These are phyloP conservation scores for Boletus insuetus DNA, from an alignment of 768 basidiomycete genomes.

Conservation along the genomic window DNA sequence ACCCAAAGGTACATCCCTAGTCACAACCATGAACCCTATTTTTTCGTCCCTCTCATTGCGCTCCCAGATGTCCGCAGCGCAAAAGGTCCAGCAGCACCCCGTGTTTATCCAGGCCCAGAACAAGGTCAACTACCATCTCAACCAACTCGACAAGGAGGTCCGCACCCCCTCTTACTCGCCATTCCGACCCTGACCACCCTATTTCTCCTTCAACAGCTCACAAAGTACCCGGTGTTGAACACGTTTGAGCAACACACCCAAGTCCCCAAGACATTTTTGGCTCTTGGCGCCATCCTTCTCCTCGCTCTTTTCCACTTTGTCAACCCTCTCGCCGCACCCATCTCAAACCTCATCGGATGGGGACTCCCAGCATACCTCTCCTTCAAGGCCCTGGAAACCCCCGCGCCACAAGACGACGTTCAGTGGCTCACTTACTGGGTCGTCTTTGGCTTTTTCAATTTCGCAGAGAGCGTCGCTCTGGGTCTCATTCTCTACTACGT, in stretches of 20 bases:
- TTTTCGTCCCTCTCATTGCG: not conserved
- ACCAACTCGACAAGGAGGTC: slow-evolving; percentile 97
- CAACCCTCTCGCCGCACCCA: slow-evolving; percentile 88
- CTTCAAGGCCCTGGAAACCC: slow-evolving; percentile 88
- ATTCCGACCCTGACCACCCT: not conserved
- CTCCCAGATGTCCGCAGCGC: slow-evolving; percentile 68
- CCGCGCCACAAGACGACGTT: slow-evolving; percentile 78
- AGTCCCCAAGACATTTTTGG: slow-evolving; percentile 89
- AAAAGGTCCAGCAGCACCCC: slow-evolving; percentile 88
- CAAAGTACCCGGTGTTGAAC: slow-evolving; percentile 84
- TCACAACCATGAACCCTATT: not conserved
- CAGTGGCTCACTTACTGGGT: slow-evolving; percentile 99
- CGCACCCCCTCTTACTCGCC: slow-evolving; percentile 18
- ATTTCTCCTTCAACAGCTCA: slow-evolving; percentile 44
- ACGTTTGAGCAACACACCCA: slow-evolving; percentile 86
- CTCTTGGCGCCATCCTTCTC: slow-evolving; percentile 67
- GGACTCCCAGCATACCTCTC: slow-evolving; percentile 93
- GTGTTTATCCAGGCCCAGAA: slow-evolving; percentile 79
- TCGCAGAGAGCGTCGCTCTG: slow-evolving; percentile 83
- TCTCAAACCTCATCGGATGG: slow-evolving; percentile 95
- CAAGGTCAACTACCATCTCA: slow-evolving; percentile 77
- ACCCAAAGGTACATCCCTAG: slow-evolving; percentile 4
- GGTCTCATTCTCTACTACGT: slow-evolving; percentile 86
- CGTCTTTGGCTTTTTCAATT: slow-evolving; percentile 91
- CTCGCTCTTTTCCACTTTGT: slow-evolving; percentile 74